phyloP scores from a whole-genome alignment of 352 stramenopile genomes.

The Globisporangium ultimum region DNA sequence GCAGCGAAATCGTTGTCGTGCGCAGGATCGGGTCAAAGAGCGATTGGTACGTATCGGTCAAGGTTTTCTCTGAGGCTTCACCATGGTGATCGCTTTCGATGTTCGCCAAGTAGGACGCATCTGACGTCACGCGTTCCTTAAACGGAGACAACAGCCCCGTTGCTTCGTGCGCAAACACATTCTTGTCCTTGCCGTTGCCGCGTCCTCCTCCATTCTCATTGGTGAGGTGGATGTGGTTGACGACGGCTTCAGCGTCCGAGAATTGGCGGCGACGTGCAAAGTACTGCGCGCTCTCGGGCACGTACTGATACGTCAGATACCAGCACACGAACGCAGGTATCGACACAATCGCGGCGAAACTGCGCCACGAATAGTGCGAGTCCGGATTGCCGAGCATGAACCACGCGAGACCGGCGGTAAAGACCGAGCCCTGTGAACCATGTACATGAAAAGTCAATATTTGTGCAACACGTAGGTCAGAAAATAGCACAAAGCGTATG shows the following conservation, averaged over 20 bases:
- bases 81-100: background rate
- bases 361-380: conserved; percentile 55
- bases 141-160: conserved; percentile 32
- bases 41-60: conserved; percentile 26
- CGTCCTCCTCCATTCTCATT: conserved; percentile 18
- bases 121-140: background rate
- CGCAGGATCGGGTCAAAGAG: conserved; percentile 60
- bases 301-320: conserved; percentile 59
- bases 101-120: background rate
- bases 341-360: conserved; percentile 71
- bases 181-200: conserved; percentile 1
- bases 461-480: no score
- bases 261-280: conserved; percentile 47
- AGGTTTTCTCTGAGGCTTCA: conserved; percentile 15
- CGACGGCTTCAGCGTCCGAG: conserved; percentile 48
- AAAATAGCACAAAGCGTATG: no score
- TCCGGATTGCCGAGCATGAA: conserved; percentile 60
- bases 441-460: background rate
- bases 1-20: conserved; percentile 55
- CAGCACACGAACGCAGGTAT: conserved; percentile 67
- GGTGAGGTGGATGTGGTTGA: conserved; percentile 50
- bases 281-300: conserved; percentile 84
- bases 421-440: conserved; percentile 61
- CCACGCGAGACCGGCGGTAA: conserved; percentile 80
- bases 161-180: conserved; percentile 11